A percentile compares a stretch with the other conserved stretches of the same genome.
Conservation (phyloP, 2,329 filamentous ascomycete species). For the Cordyceps javanica region DNA sequence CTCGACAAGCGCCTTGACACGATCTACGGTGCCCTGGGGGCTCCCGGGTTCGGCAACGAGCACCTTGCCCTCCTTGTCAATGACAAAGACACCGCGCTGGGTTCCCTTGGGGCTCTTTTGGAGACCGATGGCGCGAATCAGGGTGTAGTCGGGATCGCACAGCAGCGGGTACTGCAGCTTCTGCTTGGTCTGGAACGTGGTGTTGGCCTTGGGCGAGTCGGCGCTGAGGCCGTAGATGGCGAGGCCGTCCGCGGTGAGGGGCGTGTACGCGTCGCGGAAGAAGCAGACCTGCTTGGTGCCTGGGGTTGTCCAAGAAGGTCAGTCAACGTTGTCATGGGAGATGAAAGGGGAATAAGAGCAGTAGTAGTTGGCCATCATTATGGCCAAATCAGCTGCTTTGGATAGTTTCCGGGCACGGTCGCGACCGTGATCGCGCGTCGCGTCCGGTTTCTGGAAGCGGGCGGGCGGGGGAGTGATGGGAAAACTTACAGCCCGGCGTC, state of each 20-base stretch:
- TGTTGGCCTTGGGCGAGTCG: constrained; percentile 87
- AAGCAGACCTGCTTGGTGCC: constrained; percentile 90
- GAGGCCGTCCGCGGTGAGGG: constrained; percentile 71
- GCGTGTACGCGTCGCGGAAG: constrained; percentile 79
- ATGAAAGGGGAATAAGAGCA: too few species aligned
- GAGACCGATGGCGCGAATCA: constrained; percentile 83
- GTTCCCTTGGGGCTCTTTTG: constrained; percentile 80
- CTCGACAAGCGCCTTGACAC: constrained; percentile 65
- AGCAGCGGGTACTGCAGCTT: constrained; percentile 82
- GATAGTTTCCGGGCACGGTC: too few species aligned
- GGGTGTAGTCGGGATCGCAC: constrained; percentile 67
- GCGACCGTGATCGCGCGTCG: too few species aligned
- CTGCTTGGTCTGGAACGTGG: constrained; percentile 86
- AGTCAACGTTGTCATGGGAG: neutral
- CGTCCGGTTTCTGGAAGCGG: neutral
- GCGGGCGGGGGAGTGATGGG: neutral
- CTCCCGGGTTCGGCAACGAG: constrained; percentile 68
- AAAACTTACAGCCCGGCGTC: constrained; percentile 79
- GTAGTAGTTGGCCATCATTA: too few species aligned
- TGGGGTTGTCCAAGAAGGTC: constrained; percentile 32
- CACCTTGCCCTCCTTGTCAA: constrained; percentile 77
- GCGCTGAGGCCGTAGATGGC: constrained; percentile 84
- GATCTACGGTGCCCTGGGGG: constrained; percentile 70
- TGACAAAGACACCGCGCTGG: constrained; percentile 78
- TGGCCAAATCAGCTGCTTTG: too few species aligned